Conservation (phyloP, 176 grass and related monocot genomes). For the Hordeum vulgare region MorexV3_pseudomolecules_assembly NC_058524.1:402026080-402026579, state of each 20-base stretch:
- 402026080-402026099: slow-evolving; percentile 54
- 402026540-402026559: slow-evolving; percentile 3
- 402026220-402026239: slow-evolving; percentile 97
- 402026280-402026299: not conserved
- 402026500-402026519: slow-evolving; percentile 42
- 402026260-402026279: not conserved
- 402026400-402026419: slow-evolving; percentile 80
- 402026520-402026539: slow-evolving; percentile 50
- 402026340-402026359: slow-evolving; percentile 63
- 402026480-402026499: slow-evolving; percentile 69
- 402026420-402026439: slow-evolving; percentile 59
- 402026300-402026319: slow-evolving; percentile 15
- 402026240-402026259: slow-evolving; percentile 95
- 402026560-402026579: slow-evolving; percentile 31
- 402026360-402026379: slow-evolving; percentile 92
- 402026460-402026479: slow-evolving; percentile 77
- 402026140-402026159: slow-evolving; percentile 84
- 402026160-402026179: slow-evolving; percentile 98
- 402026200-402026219: slow-evolving; percentile 88
- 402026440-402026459: slow-evolving; percentile 60
- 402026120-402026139: slow-evolving; percentile 93
- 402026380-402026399: slow-evolving; percentile 51
- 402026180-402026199: slow-evolving; percentile 86
- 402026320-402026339: slow-evolving; percentile 55
- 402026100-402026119: slow-evolving; percentile 78